Conservation (phyloP, 2,329 filamentous ascomycete species). For the Xylariomycetidae sp. region DNA sequence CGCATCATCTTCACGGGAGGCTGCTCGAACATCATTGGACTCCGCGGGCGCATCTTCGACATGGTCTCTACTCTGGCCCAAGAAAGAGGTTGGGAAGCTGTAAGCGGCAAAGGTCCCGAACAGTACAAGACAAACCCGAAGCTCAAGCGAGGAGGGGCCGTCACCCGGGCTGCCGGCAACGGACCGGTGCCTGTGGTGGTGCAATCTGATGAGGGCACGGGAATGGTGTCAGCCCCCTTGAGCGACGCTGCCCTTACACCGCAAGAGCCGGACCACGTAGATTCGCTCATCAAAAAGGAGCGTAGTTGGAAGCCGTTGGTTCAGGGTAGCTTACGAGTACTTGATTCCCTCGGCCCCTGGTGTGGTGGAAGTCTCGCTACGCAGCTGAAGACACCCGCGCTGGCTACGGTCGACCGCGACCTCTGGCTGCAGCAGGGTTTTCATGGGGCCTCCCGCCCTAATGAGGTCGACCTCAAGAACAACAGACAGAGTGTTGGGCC, state of each 20-base stretch:
- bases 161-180: slow-evolving; percentile 18
- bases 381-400: slow-evolving; percentile 60
- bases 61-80: slow-evolving; percentile 66
- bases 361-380: slow-evolving; percentile 65
- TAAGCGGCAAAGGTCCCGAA: slow-evolving; percentile 63
- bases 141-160: slow-evolving; percentile 29
- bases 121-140: slow-evolving; percentile 42
- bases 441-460: slow-evolving; percentile 52
- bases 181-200: slow-evolving; percentile 14
- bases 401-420: slow-evolving; percentile 66
- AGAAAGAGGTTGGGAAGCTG: slow-evolving; percentile 68
- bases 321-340: slow-evolving; percentile 56
- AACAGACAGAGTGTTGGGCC: slow-evolving; percentile 61
- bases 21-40: slow-evolving; percentile 68
- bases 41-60: slow-evolving; percentile 69
- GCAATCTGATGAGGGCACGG: slow-evolving; percentile 19
- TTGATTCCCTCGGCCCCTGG: slow-evolving; percentile 69
- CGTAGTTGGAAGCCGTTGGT: slow-evolving; percentile 34
- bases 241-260: slow-evolving; percentile 12
- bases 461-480: slow-evolving; percentile 51
- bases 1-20: slow-evolving; percentile 84
- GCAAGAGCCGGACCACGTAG: slow-evolving; percentile 51
- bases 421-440: slow-evolving; percentile 63
- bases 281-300: slow-evolving; percentile 46
- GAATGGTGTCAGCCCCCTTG: slow-evolving; percentile 26